These are phyloP conservation scores for Dillenia suffruticosa DNA, from an alignment of 164 flowering plant species.

Conservation along the genomic window DNA sequence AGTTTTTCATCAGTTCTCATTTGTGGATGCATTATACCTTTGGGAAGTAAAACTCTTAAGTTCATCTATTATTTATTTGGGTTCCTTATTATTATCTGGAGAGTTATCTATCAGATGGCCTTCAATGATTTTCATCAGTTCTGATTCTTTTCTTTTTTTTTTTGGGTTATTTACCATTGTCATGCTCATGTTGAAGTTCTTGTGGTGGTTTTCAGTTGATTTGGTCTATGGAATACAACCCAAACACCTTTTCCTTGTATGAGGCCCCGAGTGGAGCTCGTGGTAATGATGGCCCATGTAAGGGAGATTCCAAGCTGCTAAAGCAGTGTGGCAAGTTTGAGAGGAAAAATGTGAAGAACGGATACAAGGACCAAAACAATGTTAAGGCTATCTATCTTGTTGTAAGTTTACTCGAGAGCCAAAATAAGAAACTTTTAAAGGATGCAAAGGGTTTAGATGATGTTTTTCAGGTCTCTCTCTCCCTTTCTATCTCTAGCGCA, in stretches of 20 bases:
- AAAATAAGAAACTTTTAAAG: conserved; percentile 58
- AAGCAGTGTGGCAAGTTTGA: conserved; percentile 86
- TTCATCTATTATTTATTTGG: too few relatives aligned
- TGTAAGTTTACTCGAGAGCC: conserved; percentile 79
- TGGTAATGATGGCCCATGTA: conserved; percentile 8
- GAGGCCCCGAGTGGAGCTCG: conserved; percentile 26
- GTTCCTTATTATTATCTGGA: too few relatives aligned
- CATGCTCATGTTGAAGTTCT: neutral
- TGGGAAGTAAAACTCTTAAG: conserved; percentile 72
- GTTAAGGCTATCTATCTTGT: conserved; percentile 73
- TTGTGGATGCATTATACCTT: conserved; percentile 78
- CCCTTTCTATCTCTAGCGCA: conserved; percentile 4
- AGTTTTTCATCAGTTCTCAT: too few relatives aligned
- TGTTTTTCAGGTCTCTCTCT: conserved; percentile 59
- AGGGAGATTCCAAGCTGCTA: conserved; percentile 35
- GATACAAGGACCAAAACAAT: conserved; percentile 37
- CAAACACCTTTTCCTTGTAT: conserved; percentile 60
- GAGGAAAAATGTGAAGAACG: conserved; percentile 51
- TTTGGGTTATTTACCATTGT: too few relatives aligned
- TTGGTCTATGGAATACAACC: conserved; percentile 99
- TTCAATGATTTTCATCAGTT: too few relatives aligned
- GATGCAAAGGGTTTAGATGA: conserved; percentile 92
- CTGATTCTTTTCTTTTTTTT: too few relatives aligned
- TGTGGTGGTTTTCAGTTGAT: conserved; percentile 58
- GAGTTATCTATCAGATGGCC: too few relatives aligned